Percentiles rank a stretch among this genome's conserved stretches.
These are phyloP conservation scores for Naganishia cerealis DNA, from an alignment of 1,284 basidiomycete species.

Conservation along the genomic window DNA sequence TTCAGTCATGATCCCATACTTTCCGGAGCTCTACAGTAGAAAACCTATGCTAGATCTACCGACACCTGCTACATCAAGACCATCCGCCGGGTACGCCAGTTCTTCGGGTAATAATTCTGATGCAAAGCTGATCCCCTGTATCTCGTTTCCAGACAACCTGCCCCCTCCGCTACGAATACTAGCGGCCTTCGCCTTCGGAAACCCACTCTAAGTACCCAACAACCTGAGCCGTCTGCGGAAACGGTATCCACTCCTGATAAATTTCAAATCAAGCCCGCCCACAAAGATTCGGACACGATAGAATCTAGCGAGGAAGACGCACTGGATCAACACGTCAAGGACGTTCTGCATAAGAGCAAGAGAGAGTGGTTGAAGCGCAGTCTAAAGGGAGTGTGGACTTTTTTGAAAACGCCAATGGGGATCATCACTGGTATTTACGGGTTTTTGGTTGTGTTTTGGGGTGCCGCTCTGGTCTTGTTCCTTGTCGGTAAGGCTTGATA, in stretches of 20 bases:
- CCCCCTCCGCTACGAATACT: background rate
- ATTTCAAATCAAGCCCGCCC: conserved; percentile 29
- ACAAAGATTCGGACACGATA: conserved; percentile 40
- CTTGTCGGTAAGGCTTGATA: conserved; percentile 48
- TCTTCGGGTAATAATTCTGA: background rate
- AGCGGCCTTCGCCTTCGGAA: conserved; percentile 12
- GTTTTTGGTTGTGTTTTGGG: conserved; percentile 75
- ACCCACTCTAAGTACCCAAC: background rate
- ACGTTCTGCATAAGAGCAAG: conserved; percentile 65
- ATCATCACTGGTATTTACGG: conserved; percentile 74
- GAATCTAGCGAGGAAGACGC: conserved; percentile 56
- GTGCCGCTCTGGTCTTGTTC: conserved; percentile 79
- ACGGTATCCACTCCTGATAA: background rate
- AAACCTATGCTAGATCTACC: conserved; percentile 46
- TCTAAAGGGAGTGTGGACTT: conserved; percentile 74
- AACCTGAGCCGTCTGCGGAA: background rate
- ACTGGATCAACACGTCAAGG: conserved; percentile 75
- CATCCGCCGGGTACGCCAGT: background rate
- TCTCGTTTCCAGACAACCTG: background rate
- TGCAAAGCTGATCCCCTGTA: background rate
- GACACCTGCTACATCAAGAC: background rate
- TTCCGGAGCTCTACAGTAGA: conserved; percentile 47
- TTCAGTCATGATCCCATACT: conserved; percentile 50
- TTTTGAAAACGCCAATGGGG: conserved; percentile 72
- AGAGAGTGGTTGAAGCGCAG: conserved; percentile 63